Evolutionary conservation across 106 monocot genomes (phyloP), one percentile per base, ranked within the genome.

Genomic region (Triglochin maritima): DNA sequence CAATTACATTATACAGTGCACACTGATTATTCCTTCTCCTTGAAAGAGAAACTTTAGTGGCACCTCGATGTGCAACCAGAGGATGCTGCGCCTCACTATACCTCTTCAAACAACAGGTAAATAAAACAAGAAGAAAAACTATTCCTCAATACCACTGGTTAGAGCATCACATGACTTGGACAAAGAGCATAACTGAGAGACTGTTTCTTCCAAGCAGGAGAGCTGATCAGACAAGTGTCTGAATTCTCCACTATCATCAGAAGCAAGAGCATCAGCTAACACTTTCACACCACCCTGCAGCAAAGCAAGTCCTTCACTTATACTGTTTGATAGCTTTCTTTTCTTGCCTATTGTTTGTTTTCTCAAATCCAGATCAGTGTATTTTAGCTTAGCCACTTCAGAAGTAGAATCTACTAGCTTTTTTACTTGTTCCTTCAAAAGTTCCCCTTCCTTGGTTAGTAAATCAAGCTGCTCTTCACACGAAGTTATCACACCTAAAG

Each of bases 271-370:
- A 78, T 80, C 60, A 8, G 61, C 70, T 66, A 89, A 83, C 57
- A 69, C 71, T 74, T 84, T 79, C 47, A 92, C 60, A 56, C 98
- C 98, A 46, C 46, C 87, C 78, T 82, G 91, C 54, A 98, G 42
- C 70, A 86, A 71, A 51, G 72, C 75, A 70, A 99, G 66, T 59
- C 98, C 98, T 71, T 80, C 76, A 56, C 57, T 72, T 71, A 99
- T 63, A 62, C 80, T 88, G 65, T 85, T 80, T 8, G 83, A 82
- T 70, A 82, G 67, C 66, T 88, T 86, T 77, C 88, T 84, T 62
- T 80, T 75, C 79, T 80, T 96, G 17, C 71, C 77, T 66, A 55
- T 71, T 4, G 12, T 12, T 48, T 16, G 58, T 3, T 50, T 81
- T 17, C 77, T 69, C 46, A 53, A 53, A 12, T 54, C 6, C 42